A percentile compares a stretch with the other conserved stretches of the same genome.
phyloP scores from a whole-genome alignment of 768 basidiomycete species.

The Boletus sensibilis region DNA sequence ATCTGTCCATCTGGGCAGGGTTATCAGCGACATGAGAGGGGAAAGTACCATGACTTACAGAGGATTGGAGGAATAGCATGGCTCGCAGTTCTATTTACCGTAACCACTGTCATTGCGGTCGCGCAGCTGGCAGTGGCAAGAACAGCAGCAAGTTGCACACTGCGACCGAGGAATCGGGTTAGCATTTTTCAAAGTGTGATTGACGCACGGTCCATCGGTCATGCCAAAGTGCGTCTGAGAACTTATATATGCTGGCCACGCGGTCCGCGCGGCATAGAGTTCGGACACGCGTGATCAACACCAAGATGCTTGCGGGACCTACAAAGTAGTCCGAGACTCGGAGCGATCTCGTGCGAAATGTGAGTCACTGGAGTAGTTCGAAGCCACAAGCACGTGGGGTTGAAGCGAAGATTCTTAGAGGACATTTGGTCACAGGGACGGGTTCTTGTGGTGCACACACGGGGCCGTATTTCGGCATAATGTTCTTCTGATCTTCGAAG shows the following conservation, averaged over 20 bases:
- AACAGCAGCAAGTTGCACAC: background rate
- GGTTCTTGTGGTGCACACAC: no score
- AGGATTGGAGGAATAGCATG: conserved; percentile 53
- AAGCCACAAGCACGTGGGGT: background rate
- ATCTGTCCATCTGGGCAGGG: conserved; percentile 49
- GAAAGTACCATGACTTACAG: conserved; percentile 38
- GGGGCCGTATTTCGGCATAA: no score
- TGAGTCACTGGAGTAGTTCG: background rate
- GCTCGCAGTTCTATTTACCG: conserved; percentile 45
- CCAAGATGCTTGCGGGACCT: background rate
- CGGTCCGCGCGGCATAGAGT: background rate
- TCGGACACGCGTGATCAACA: background rate
- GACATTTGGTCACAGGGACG: no score
- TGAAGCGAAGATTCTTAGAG: background rate
- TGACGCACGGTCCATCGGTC: background rate
- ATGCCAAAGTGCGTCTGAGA: background rate
- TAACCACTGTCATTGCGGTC: conserved; percentile 33
- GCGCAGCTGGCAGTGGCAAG: conserved; percentile 5
- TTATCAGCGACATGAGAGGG: background rate
- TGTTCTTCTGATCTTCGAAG: no score
- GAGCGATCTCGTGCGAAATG: background rate
- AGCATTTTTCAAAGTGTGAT: conserved; percentile 14
- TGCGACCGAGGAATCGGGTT: background rate
- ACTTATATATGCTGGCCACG: conserved; percentile 6
- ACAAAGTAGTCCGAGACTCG: background rate